These are phyloP conservation scores for Kockiozyma suomiensis DNA, from an alignment of 805 yeast species.

Conservation along the genomic window DNA sequence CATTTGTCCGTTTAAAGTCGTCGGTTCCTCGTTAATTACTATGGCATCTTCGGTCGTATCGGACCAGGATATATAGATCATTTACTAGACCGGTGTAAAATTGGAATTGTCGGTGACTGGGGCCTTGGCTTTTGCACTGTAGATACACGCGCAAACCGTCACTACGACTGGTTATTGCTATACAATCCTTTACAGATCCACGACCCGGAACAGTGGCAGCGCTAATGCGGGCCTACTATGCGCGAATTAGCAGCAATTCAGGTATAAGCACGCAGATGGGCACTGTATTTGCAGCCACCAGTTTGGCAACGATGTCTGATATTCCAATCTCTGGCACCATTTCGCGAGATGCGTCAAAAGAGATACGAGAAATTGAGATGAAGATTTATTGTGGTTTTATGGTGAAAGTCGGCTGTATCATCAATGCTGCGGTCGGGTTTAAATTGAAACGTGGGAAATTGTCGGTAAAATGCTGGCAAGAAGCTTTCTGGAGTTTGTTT, in stretches of 20 bases:
- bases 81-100: constrained; percentile 51
- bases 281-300: constrained; percentile 56
- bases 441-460: not conserved
- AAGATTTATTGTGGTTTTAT: constrained; percentile 16
- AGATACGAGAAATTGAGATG: constrained; percentile 1
- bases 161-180: constrained; percentile 36
- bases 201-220: constrained; percentile 42
- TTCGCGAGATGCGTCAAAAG: constrained; percentile 1
- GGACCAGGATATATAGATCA: constrained; percentile 54
- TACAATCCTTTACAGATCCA: constrained; percentile 40
- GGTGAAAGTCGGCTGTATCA: constrained; percentile 3
- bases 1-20: constrained; percentile 13
- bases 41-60: constrained; percentile 51
- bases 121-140: constrained; percentile 37
- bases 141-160: constrained; percentile 17
- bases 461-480: constrained; percentile 1
- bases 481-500: too few species aligned
- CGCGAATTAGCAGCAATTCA: constrained; percentile 15
- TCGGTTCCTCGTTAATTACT: not conserved
- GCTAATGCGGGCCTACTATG: constrained; percentile 40
- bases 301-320: constrained; percentile 52
- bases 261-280: constrained; percentile 54
- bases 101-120: constrained; percentile 40
- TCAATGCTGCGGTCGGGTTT: constrained; percentile 1
- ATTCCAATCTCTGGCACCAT: constrained; percentile 46